Evolutionary conservation across 2,329 filamentous ascomycete genomes (phyloP).

Genomic region (Malbranchea cinnamomea): DNA sequence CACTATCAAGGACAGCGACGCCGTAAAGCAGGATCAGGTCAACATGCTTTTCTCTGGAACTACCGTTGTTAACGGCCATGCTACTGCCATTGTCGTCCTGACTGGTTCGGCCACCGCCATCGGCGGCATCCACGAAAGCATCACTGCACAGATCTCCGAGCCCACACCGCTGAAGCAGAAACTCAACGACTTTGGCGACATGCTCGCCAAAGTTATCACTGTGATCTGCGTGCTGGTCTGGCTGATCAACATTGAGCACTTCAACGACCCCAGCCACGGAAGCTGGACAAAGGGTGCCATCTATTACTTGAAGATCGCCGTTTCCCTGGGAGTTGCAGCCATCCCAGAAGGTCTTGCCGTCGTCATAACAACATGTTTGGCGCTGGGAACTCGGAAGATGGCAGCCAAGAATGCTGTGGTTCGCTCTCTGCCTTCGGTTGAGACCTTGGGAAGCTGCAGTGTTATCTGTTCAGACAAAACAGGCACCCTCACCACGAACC

Average conservation of each 20-base stretch:
- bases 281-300: conserved; percentile 94
- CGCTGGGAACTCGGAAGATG: conserved; percentile 95
- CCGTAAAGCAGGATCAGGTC: conserved; percentile 91
- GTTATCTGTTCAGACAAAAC: conserved; percentile 99
- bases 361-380: conserved; percentile 96
- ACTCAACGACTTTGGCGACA: conserved; percentile 94
- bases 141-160: conserved; percentile 92
- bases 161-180: conserved; percentile 97
- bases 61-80: conserved; percentile 87
- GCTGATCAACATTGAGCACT: conserved; percentile 97
- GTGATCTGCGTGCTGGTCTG: conserved; percentile 93
- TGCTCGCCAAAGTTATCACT: conserved; percentile 92
- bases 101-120: conserved; percentile 88
- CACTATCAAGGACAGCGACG: conserved; percentile 58
- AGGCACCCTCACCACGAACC: conserved; percentile 92
- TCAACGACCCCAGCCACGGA: conserved; percentile 85
- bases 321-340: conserved; percentile 91
- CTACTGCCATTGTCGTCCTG: conserved; percentile 76
- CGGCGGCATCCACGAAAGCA: conserved; percentile 97
- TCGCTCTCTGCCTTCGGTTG: conserved; percentile 86
- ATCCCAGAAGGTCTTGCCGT: conserved; percentile 96
- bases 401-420: conserved; percentile 96
- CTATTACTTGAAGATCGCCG: conserved; percentile 98
- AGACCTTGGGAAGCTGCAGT: conserved; percentile 96
- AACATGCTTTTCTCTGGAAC: conserved; percentile 99